Conservation (phyloP, 2,329 filamentous ascomycete genomes). For the Hypoxylon sp. region DNA sequence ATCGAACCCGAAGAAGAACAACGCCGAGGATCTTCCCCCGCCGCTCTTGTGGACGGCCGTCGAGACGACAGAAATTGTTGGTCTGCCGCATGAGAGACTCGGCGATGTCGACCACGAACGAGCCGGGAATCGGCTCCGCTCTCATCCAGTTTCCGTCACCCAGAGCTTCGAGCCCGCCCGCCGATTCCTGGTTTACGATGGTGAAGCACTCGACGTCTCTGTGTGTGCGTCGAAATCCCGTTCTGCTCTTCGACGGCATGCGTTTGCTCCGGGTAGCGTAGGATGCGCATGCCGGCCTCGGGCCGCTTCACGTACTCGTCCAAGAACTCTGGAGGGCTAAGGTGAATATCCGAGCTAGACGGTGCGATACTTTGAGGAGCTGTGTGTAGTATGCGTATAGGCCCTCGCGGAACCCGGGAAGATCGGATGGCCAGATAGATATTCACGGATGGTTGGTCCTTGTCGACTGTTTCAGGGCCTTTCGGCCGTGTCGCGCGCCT, state of each 20-base stretch:
- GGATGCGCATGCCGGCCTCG: slow-evolving; percentile 51
- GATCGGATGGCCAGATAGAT: slow-evolving; percentile 51
- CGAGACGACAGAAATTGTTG: slow-evolving; percentile 57
- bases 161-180: slow-evolving; percentile 59
- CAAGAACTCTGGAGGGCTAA: slow-evolving; percentile 56
- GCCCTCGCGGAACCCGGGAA: slow-evolving; percentile 53
- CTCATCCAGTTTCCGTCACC: slow-evolving; percentile 60
- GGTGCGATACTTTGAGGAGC: slow-evolving; percentile 53
- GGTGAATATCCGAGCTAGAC: slow-evolving; percentile 55
- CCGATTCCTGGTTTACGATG: slow-evolving; percentile 58
- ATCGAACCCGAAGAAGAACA: slow-evolving; percentile 53
- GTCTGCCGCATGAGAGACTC: slow-evolving; percentile 57
- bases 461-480: slow-evolving; percentile 43
- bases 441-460: slow-evolving; percentile 42
- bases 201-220: slow-evolving; percentile 62
- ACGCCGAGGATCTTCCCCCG: slow-evolving; percentile 54
- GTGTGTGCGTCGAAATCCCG: slow-evolving; percentile 60
- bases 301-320: slow-evolving; percentile 51
- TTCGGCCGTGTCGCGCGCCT: slow-evolving; percentile 46
- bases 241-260: slow-evolving; percentile 43
- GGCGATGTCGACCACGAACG: slow-evolving; percentile 61
- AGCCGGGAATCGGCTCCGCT: slow-evolving; percentile 56
- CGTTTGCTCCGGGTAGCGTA: slow-evolving; percentile 58
- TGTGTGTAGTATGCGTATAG: slow-evolving; percentile 53
- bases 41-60: slow-evolving; percentile 56